phyloP scores from a whole-genome alignment of 345 rosid genomes.

The Streptanthus diversifolius region DNA sequence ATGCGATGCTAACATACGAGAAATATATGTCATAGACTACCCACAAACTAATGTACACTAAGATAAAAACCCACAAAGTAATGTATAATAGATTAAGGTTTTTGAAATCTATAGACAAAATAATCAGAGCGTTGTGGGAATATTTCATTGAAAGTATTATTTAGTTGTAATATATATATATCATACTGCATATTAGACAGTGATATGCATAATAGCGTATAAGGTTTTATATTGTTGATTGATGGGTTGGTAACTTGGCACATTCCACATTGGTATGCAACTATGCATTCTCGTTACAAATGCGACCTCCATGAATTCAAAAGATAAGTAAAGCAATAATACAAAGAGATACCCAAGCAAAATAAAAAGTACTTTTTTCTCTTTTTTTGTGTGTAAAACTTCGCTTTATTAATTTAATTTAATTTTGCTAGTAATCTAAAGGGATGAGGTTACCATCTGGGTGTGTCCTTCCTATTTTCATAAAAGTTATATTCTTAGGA shows the following conservation, averaged over 20 bases:
- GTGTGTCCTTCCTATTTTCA: conserved; percentile 20
- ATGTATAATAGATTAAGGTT: too few species aligned
- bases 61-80: too few species aligned
- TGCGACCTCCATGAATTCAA: neutral
- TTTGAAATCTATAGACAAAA: neutral
- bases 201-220: neutral
- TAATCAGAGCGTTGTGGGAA: neutral
- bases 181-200: neutral
- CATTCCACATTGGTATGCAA: neutral
- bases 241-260: neutral
- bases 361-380: neutral
- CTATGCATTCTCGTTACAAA: neutral
- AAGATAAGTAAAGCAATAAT: neutral
- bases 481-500: conserved; percentile 29
- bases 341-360: neutral
- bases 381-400: neutral
- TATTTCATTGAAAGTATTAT: neutral
- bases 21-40: neutral
- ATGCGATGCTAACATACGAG: neutral
- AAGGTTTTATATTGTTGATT: neutral
- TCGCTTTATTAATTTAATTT: neutral
- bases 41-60: too few species aligned
- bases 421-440: neutral
- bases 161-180: neutral
- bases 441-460: conserved; percentile 16